Percentiles rank a stretch among this genome's conserved stretches.
phyloP scores from a whole-genome alignment of 371 early-diverging fungal species.

The Rhizopus microsporus region DNA sequence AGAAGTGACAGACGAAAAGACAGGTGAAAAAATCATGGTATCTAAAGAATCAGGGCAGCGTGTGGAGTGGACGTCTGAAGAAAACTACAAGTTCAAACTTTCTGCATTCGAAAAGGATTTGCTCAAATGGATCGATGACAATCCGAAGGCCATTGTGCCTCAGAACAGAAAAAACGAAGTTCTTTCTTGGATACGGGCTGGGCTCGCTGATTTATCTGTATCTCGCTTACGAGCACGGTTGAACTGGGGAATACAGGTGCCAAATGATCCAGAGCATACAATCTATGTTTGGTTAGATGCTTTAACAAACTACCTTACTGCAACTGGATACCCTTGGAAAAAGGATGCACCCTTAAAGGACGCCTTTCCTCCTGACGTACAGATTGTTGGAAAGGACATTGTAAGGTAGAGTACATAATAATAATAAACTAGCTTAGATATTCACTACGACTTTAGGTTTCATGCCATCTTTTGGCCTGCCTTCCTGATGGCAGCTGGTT shows the following conservation, averaged over 20 bases:
- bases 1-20: slow-evolving; percentile 57
- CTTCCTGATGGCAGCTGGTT: slow-evolving; percentile 84
- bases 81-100: slow-evolving; percentile 91
- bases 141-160: slow-evolving; percentile 67
- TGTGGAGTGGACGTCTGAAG: slow-evolving; percentile 91
- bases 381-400: slow-evolving; percentile 96
- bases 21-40: slow-evolving; percentile 58
- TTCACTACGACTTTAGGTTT: slow-evolving; percentile 54
- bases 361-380: slow-evolving; percentile 79
- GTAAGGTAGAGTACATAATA: slow-evolving; percentile 52
- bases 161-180: slow-evolving; percentile 63
- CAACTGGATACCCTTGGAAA: slow-evolving; percentile 80
- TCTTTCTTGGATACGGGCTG: slow-evolving; percentile 50
- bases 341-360: slow-evolving; percentile 18
- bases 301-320: slow-evolving; percentile 89
- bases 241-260: slow-evolving; percentile 94
- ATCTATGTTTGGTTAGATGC: slow-evolving; percentile 99
- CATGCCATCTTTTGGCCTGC: slow-evolving; percentile 97
- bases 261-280: slow-evolving; percentile 84
- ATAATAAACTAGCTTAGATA: neutral
- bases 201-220: slow-evolving; percentile 79
- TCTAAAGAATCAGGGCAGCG: slow-evolving; percentile 81
- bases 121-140: slow-evolving; percentile 67
- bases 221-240: slow-evolving; percentile 81
- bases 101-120: slow-evolving; percentile 64